Conservation (phyloP, 192 early-diverging fungal genomes). For the Mortierella hygrophila region DNA sequence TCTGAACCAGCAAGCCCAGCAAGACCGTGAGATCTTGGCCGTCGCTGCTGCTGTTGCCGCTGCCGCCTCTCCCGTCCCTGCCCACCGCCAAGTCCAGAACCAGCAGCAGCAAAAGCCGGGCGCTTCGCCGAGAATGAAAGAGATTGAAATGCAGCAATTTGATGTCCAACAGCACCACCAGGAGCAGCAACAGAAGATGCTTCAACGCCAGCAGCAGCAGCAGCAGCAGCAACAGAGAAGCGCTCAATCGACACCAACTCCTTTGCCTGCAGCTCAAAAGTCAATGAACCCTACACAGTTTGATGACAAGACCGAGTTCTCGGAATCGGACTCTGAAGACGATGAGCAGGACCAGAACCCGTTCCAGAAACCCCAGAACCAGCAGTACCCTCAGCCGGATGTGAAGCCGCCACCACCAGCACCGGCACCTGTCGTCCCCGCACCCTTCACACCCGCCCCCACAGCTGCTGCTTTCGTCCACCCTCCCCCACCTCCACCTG, state of each 20-base stretch:
- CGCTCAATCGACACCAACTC: background rate
- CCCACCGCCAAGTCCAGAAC: conserved; percentile 16
- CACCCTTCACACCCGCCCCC: background rate
- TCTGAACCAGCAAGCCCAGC: conserved; percentile 7
- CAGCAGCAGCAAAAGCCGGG: background rate
- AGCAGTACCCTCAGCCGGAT: background rate
- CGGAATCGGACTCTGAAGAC: conserved; percentile 18
- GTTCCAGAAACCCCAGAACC: conserved; percentile 2
- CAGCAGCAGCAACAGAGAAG: conserved; percentile 29
- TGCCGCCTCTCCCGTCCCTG: conserved; percentile 16
- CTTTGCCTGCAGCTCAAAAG: conserved; percentile 37
- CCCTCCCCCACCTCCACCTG: background rate
- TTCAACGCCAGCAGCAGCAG: conserved; percentile 30
- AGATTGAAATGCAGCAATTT: conserved; percentile 43
- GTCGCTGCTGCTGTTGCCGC: conserved; percentile 31
- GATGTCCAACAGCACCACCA: conserved; percentile 47
- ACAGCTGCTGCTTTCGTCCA: background rate
- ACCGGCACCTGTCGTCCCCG: background rate
- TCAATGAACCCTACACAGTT: conserved; percentile 43
- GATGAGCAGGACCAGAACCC: conserved; percentile 4
- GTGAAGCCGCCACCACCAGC: no score
- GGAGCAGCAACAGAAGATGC: conserved; percentile 38
- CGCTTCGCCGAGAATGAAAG: conserved; percentile 27
- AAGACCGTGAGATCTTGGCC: conserved; percentile 38
- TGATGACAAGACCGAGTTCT: conserved; percentile 47